These are phyloP conservation scores for Barbatosphaeria neglecta DNA, from an alignment of 495 filamentous ascomycete species.

Conservation along the genomic window DNA sequence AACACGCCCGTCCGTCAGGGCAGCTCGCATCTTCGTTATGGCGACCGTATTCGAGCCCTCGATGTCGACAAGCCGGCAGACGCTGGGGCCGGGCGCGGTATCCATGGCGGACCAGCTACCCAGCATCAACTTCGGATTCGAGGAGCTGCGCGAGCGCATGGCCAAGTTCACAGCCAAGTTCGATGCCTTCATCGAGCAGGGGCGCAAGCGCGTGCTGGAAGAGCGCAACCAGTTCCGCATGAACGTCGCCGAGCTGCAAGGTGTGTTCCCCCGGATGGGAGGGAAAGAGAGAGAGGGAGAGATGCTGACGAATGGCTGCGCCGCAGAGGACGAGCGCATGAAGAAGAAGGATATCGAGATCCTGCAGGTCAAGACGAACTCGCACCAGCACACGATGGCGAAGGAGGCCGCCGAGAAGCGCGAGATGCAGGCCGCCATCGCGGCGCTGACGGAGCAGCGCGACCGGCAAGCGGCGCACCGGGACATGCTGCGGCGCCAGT, in stretches of 20 bases:
- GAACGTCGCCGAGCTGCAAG: slow-evolving; percentile 80
- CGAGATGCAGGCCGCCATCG: slow-evolving; percentile 78
- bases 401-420: slow-evolving; percentile 80
- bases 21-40: no score
- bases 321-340: slow-evolving; percentile 77
- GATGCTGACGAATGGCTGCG: no score
- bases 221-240: slow-evolving; percentile 90
- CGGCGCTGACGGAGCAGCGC: slow-evolving; percentile 58
- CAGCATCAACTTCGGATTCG: slow-evolving; percentile 89
- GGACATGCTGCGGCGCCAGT: slow-evolving; percentile 64
- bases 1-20: no score
- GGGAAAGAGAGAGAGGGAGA: no score
- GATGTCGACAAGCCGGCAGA: slow-evolving; percentile 62
- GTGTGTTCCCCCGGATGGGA: slow-evolving; percentile 32
- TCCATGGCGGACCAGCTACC: slow-evolving; percentile 70
- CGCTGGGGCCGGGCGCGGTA: slow-evolving; percentile 34
- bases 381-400: slow-evolving; percentile 65
- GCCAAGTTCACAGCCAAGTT: slow-evolving; percentile 82
- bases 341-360: slow-evolving; percentile 80
- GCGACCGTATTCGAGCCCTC: slow-evolving; percentile 64
- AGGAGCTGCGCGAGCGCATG: slow-evolving; percentile 92
- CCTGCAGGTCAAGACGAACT: slow-evolving; percentile 60
- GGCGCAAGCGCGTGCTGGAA: slow-evolving; percentile 76
- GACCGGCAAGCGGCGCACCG: slow-evolving; percentile 62
- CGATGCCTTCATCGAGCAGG: slow-evolving; percentile 85